Evolutionary conservation across 2,329 filamentous ascomycete genomes (phyloP).

Genomic region (Biscogniauxia sp.): DNA sequence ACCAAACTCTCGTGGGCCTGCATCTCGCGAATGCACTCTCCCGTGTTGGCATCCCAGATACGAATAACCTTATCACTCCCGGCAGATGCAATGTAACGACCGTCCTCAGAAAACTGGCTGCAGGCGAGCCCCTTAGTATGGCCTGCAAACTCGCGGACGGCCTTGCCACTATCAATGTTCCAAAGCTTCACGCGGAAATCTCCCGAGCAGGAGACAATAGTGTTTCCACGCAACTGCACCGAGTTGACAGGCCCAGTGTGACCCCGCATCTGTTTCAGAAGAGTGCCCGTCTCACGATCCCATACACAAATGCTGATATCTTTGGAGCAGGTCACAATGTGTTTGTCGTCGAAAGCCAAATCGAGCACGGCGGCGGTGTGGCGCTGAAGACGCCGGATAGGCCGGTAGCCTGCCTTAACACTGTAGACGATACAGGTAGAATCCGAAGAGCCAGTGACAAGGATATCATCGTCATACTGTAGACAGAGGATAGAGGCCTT

Average conservation of each 20-base stretch:
- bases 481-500: conserved; percentile 91
- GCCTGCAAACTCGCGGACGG: conserved; percentile 84
- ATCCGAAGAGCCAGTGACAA: conserved; percentile 94
- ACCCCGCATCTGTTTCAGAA: conserved; percentile 77
- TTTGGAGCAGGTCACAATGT: conserved; percentile 97
- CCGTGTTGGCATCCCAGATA: conserved; percentile 91
- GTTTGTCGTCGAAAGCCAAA: conserved; percentile 84
- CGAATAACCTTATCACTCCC: conserved; percentile 96
- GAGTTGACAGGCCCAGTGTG: conserved; percentile 94
- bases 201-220: conserved; percentile 88
- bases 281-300: conserved; percentile 75
- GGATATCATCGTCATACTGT: conserved; percentile 88
- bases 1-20: conserved; percentile 83
- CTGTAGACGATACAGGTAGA: conserved; percentile 89
- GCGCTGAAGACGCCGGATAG: conserved; percentile 72
- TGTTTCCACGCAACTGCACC: conserved; percentile 89
- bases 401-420: conserved; percentile 73
- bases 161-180: conserved; percentile 86
- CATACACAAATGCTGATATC: conserved; percentile 92
- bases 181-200: conserved; percentile 93
- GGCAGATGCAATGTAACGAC: conserved; percentile 87
- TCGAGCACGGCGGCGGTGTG: conserved; percentile 91
- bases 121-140: conserved; percentile 94
- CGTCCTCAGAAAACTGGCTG: conserved; percentile 93
- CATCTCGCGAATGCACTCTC: conserved; percentile 77